Evolutionary conservation across 306 rosid species (phyloP).

Genomic region (Delonix regia): DNA sequence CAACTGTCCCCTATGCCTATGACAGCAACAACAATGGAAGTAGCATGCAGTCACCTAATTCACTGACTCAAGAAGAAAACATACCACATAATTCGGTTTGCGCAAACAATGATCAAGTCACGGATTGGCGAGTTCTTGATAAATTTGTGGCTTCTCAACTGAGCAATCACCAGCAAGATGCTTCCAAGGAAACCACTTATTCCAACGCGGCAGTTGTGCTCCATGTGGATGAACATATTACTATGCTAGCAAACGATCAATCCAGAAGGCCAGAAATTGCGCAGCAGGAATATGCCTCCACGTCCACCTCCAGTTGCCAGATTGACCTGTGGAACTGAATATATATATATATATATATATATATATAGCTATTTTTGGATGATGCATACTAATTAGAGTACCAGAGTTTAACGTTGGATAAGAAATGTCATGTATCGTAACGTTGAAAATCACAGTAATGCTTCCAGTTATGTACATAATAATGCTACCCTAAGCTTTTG

Average conservation of each 20-base stretch:
- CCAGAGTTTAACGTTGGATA: constrained; percentile 15
- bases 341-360: not conserved
- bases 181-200: constrained; percentile 51
- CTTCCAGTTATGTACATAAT: constrained; percentile 56
- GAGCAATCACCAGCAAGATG: constrained; percentile 60
- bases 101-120: constrained; percentile 47
- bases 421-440: not conserved
- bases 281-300: constrained; percentile 58
- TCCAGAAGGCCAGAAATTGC: constrained; percentile 43
- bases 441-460: constrained; percentile 22
- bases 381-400: constrained; percentile 55
- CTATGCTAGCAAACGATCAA: constrained; percentile 42
- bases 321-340: constrained; percentile 79
- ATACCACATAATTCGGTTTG: constrained; percentile 41
- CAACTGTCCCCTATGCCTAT: constrained; percentile 38
- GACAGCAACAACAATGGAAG: constrained; percentile 38
- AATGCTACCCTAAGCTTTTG: constrained; percentile 36
- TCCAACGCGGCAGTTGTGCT: constrained; percentile 19
- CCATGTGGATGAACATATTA: constrained; percentile 44
- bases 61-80: constrained; percentile 55
- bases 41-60: constrained; percentile 42
- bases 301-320: constrained; percentile 68
- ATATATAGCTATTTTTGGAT: constrained; percentile 7
- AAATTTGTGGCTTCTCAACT: constrained; percentile 83
- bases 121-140: constrained; percentile 81